Conservation (phyloP, 371 early-diverging fungal genomes). For the Umbelopsis sp. region DNA sequence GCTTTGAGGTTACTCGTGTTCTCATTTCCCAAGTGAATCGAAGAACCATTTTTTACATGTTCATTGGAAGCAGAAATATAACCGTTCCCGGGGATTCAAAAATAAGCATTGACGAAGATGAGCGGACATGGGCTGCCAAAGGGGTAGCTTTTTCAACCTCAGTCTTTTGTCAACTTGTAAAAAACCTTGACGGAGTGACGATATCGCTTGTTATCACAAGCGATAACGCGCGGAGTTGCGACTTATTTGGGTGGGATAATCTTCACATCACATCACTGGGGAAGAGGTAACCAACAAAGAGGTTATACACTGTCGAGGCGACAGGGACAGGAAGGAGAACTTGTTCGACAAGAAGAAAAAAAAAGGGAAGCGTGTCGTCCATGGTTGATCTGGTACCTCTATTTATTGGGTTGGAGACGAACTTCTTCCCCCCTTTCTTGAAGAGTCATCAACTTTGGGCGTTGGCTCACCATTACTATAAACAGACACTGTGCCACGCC, state of each 20-base stretch:
- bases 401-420: too few relatives aligned
- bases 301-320: conserved; percentile 3
- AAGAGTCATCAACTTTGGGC: too few relatives aligned
- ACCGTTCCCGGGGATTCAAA: conserved; percentile 13
- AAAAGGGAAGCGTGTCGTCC: too few relatives aligned
- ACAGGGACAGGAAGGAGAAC: not conserved
- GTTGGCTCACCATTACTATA: too few relatives aligned
- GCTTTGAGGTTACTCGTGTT: too few relatives aligned
- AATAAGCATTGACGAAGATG: conserved; percentile 12
- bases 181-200: conserved; percentile 17
- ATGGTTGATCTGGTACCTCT: too few relatives aligned
- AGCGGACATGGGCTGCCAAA: not conserved
- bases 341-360: not conserved
- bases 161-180: conserved; percentile 12
- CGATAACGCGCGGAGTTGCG: conserved; percentile 18
- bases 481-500: too few relatives aligned
- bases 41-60: not conserved
- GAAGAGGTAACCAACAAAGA: too few relatives aligned
- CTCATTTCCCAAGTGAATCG: not conserved
- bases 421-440: too few relatives aligned
- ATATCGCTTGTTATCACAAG: not conserved
- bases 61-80: not conserved
- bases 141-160: not conserved
- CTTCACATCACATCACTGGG: not conserved
- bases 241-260: conserved; percentile 5